Base-by-base conservation (phyloP, 257 asterid genomes). In the Gardenia jasminoides region DNA sequence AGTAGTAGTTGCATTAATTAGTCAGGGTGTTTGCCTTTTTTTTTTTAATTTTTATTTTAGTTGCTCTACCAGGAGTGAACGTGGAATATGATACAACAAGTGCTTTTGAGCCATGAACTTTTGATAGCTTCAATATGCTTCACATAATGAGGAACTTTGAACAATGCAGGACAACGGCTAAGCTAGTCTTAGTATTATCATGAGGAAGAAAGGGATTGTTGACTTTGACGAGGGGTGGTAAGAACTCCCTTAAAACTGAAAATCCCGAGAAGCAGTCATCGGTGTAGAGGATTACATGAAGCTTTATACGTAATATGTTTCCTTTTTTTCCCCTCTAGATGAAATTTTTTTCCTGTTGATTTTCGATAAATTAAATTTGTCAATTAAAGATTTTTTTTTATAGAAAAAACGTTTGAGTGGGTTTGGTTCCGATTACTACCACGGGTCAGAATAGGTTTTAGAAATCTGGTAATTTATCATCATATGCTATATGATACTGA, bases 161-260 rank as follows among this genome's bases (percentile, higher is more conserved):
- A 36, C 41, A 36, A 36, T 36, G 6, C 41, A 36, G 41, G 41
- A 2, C 41, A 36, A 36, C 4, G 41, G 3, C 4, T 36, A 36
- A 36, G 41, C 3, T 36, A 36, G 41, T 5, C 41, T 2, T 36
- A 36, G 41, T 36, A 36, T 36, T 67, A 62, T 52, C 79, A 89
- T 92, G 90, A 78, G 91, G 17, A 88, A 89, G 92, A 84, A 84
- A 59, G 84, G 82, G 72, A 89, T 89, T 43, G 91, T 91, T 67
- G 94, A 90, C 76, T 86, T 94, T 72, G 97, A 94, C 2, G 90
- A 90, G 76, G 98, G 98, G 88, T 94, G 97, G 98, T 84, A 92
- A 84, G 85, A 87, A 84, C 75, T 92, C 92, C 84, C 88, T 94
- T 22, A 97, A 94, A 89, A 12, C 56, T 50, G 97, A 91, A 74